Conservation (phyloP, 768 basidiomycete species). For the Boletus rubroflammeus region DNA sequence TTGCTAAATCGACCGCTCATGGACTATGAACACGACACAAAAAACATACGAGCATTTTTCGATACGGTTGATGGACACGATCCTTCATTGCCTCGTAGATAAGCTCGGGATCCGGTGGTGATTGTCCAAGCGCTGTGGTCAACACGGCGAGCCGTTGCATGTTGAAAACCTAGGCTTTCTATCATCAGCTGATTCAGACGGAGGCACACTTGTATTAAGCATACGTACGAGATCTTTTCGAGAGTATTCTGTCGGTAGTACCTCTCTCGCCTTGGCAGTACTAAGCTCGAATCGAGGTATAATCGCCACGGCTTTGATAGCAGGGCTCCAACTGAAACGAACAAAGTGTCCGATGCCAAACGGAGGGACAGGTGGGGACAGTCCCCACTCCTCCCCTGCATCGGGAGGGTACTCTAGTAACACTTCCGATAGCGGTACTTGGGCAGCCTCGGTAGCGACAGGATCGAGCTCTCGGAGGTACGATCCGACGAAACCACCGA, state of each 20-base stretch:
- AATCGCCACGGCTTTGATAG: slow-evolving; percentile 89
- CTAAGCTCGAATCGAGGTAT: slow-evolving; percentile 95
- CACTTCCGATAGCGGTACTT: slow-evolving; percentile 93
- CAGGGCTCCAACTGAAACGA: slow-evolving; percentile 78
- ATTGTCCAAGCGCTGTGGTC: slow-evolving; percentile 86
- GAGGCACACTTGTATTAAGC: neutral
- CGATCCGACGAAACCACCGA: slow-evolving; percentile 96
- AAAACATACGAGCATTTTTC: slow-evolving; percentile 70
- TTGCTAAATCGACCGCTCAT: neutral
- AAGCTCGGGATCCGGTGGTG: slow-evolving; percentile 91
- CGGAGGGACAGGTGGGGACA: slow-evolving; percentile 84
- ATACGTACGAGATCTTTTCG: slow-evolving; percentile 78
- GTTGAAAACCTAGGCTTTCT: slow-evolving; percentile 81
- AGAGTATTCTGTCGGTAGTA: slow-evolving; percentile 80
- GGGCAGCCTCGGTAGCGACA: slow-evolving; percentile 75
- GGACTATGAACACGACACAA: neutral
- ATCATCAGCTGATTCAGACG: slow-evolving; percentile 3
- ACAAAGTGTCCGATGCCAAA: slow-evolving; percentile 92
- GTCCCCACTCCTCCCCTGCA: slow-evolving; percentile 89
- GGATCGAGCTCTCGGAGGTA: slow-evolving; percentile 89
- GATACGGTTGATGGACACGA: slow-evolving; percentile 94
- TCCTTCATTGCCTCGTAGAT: slow-evolving; percentile 99
- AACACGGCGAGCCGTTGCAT: slow-evolving; percentile 93
- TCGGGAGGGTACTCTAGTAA: slow-evolving; percentile 94
- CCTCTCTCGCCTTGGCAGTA: slow-evolving; percentile 90